Percentiles rank a stretch among this genome's conserved stretches.
These are phyloP conservation scores for Cyberlindnera bimundalis DNA, from an alignment of 805 yeast genomes.

Conservation along the genomic window DNA sequence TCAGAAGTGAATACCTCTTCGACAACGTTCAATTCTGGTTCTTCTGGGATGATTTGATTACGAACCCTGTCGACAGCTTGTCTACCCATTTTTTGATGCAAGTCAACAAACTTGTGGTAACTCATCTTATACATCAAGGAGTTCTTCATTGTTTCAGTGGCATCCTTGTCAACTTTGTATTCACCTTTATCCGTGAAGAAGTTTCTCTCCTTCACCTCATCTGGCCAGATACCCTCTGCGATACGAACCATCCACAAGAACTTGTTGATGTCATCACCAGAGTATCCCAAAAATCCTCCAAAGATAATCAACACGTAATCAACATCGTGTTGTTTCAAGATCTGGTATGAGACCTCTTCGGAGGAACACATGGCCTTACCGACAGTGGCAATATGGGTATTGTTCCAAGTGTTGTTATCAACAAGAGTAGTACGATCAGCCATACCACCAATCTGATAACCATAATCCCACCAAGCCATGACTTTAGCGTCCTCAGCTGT, in stretches of 20 bases:
- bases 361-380: conserved; percentile 95
- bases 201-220: conserved; percentile 84
- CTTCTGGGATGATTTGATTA: conserved; percentile 65
- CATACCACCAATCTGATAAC: conserved; percentile 99
- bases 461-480: conserved; percentile 99
- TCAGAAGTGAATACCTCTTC: conserved; percentile 95
- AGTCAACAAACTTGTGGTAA: conserved; percentile 77
- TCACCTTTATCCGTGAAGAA: conserved; percentile 85
- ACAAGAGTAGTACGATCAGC: conserved; percentile 98
- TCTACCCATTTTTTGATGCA: conserved; percentile 45
- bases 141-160: conserved; percentile 81
- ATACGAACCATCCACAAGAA: conserved; percentile 99
- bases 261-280: conserved; percentile 96
- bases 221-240: conserved; percentile 99
- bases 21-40: conserved; percentile 62
- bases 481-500: conserved; percentile 94
- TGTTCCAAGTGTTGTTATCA: conserved; percentile 99
- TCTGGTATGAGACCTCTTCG: conserved; percentile 85
- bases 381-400: conserved; percentile 98
- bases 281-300: conserved; percentile 90
- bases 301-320: conserved; percentile 91
- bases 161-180: conserved; percentile 78
- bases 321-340: conserved; percentile 87
- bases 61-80: conserved; percentile 84
- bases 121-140: conserved; percentile 94